These are phyloP conservation scores for Buddleja alternifolia DNA, from an alignment of 257 asterid genomes.

Conservation along the genomic window DNA sequence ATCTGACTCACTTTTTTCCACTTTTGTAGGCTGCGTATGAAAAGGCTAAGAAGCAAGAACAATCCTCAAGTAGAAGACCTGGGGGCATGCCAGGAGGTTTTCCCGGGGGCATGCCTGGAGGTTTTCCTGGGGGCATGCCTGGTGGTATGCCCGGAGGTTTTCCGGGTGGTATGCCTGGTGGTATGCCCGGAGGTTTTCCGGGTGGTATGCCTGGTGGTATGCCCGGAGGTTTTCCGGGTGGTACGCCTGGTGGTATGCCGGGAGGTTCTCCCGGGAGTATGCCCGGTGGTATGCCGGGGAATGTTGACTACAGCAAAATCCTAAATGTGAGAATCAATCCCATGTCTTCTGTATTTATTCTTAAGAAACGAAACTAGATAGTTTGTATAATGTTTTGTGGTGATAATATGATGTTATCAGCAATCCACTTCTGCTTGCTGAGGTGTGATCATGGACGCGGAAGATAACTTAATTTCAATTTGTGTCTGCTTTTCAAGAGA, in stretches of 20 bases:
- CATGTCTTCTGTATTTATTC: not conserved
- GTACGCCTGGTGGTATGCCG: constrained; percentile 44
- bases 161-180: constrained; percentile 47
- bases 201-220: constrained; percentile 46
- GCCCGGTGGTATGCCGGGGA: constrained; percentile 66
- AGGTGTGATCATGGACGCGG: constrained; percentile 2
- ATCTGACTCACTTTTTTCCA: constrained; percentile 10
- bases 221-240: constrained; percentile 48
- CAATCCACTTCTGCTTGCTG: not conserved
- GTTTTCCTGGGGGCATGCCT: constrained; percentile 42
- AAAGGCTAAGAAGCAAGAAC: constrained; percentile 84
- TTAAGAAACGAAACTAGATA: not conserved
- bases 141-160: constrained; percentile 48
- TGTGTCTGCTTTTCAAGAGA: not conserved
- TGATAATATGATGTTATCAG: not conserved
- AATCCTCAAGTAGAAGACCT: constrained; percentile 67
- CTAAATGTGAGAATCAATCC: constrained; percentile 57
- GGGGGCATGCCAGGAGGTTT: constrained; percentile 68
- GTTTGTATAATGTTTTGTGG: not conserved
- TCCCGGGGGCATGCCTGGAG: constrained; percentile 58
- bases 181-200: constrained; percentile 46
- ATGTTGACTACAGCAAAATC: constrained; percentile 85
- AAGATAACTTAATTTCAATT: not conserved
- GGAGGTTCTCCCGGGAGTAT: constrained; percentile 49
- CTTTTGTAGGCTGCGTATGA: constrained; percentile 85